Conservation (phyloP, 2,329 filamentous ascomycete genomes). For the Ophiostoma triangulosporum region DNA sequence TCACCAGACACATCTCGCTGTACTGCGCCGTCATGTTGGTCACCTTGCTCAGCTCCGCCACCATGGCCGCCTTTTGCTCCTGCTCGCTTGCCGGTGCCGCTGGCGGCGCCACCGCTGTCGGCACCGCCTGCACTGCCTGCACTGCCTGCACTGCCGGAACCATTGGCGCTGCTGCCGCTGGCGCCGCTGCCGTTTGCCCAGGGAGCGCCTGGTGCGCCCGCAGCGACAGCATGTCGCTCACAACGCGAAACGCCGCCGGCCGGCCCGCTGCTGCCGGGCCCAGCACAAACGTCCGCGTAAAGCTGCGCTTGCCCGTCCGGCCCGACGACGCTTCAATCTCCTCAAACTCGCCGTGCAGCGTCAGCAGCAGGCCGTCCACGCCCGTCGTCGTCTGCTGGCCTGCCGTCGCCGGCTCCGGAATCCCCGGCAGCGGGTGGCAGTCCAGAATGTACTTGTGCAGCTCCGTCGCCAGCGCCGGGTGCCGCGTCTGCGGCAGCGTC, state of each 20-base stretch:
- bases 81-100: conserved; percentile 14
- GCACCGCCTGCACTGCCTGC: too few species aligned
- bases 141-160: too few species aligned
- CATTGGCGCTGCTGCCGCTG: too few species aligned
- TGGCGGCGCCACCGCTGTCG: too few species aligned
- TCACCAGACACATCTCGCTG: conserved; percentile 65
- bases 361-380: conserved; percentile 66
- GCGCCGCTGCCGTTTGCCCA: conserved; percentile 19
- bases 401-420: conserved; percentile 58
- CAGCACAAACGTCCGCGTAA: conserved; percentile 68
- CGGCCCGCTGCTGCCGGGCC: conserved; percentile 54
- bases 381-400: conserved; percentile 48
- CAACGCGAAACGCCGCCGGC: conserved; percentile 53
- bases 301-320: conserved; percentile 55
- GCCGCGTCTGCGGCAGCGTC: conserved; percentile 55
- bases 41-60: conserved; percentile 60
- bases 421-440: conserved; percentile 58
- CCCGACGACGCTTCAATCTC: conserved; percentile 48
- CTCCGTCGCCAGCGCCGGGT: conserved; percentile 56
- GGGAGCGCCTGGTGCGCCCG: conserved; percentile 48
- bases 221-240: conserved; percentile 66
- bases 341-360: conserved; percentile 73
- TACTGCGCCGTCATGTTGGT: conserved; percentile 72
- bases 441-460: conserved; percentile 69
- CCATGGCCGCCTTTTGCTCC: conserved; percentile 51